Evolutionary conservation across 768 basidiomycete species (phyloP).

Genomic region (Phylloporus sp.): DNA sequence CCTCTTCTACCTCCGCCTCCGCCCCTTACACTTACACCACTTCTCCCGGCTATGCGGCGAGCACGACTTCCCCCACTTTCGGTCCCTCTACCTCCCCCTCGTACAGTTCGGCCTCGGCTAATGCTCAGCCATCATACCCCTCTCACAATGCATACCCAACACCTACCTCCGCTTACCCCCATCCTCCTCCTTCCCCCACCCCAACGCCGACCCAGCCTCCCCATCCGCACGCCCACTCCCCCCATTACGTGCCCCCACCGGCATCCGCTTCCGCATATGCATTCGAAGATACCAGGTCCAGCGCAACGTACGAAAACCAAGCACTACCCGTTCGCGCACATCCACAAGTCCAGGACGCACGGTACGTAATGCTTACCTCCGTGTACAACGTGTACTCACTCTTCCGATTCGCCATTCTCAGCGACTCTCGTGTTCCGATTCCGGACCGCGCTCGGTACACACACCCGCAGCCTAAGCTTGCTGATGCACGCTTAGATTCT

Average conservation of each 20-base stretch:
- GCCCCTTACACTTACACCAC: slow-evolving; percentile 19
- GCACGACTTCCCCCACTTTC: slow-evolving; percentile 23
- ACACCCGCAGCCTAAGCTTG: slow-evolving; percentile 13
- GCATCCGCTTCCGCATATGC: slow-evolving; percentile 16
- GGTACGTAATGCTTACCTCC: slow-evolving; percentile 16
- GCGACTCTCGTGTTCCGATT: slow-evolving; percentile 20
- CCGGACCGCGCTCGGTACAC: slow-evolving; percentile 22
- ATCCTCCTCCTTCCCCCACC: slow-evolving; percentile 27
- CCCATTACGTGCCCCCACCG: slow-evolving; percentile 22
- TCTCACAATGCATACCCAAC: slow-evolving; percentile 20
- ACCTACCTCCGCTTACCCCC: slow-evolving; percentile 27
- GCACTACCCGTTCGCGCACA: slow-evolving; percentile 16
- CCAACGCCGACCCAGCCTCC: slow-evolving; percentile 27
- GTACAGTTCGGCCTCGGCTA: slow-evolving; percentile 13
- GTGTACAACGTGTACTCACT: slow-evolving; percentile 3
- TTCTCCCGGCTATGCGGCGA: slow-evolving; percentile 17
- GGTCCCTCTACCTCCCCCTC: slow-evolving; percentile 19
- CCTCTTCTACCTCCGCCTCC: slow-evolving; percentile 18
- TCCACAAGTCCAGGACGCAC: slow-evolving; percentile 16
- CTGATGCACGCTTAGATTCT: slow-evolving; percentile 23
- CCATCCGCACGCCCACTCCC: slow-evolving; percentile 17
- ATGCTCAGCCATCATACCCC: slow-evolving; percentile 10
- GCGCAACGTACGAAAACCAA: slow-evolving; percentile 17
- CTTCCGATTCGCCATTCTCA: slow-evolving; percentile 14
- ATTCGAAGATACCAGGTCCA: slow-evolving; percentile 21